These are phyloP conservation scores for Mycena chlorophos DNA, from an alignment of 768 basidiomycete genomes.

Conservation along the genomic window DNA sequence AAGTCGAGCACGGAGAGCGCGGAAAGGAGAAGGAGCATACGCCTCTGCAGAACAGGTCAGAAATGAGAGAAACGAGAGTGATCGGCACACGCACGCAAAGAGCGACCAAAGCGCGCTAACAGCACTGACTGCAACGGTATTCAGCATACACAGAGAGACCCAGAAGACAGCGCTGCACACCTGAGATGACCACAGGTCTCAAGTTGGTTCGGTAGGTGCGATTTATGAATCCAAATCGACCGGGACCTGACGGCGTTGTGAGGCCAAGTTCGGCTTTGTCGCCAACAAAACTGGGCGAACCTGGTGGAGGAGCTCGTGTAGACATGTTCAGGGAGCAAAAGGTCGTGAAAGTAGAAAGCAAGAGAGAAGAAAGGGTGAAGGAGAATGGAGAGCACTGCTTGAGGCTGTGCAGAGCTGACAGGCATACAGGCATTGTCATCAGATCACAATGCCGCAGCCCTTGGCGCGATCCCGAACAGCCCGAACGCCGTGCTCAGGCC, in stretches of 20 bases:
- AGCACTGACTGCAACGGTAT: constrained; percentile 25
- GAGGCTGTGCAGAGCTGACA: constrained; percentile 6
- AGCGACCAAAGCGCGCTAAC: constrained; percentile 61
- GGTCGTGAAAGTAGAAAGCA: not conserved
- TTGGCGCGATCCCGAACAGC: not conserved
- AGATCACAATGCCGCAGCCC: not conserved
- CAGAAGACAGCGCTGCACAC: constrained; percentile 25
- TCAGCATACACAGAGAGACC: constrained; percentile 18
- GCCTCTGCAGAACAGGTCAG: constrained; percentile 26
- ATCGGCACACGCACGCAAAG: constrained; percentile 51
- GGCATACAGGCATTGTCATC: not conserved
- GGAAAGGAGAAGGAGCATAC: constrained; percentile 29
- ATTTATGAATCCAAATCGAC: constrained; percentile 60
- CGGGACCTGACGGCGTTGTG: constrained; percentile 39
- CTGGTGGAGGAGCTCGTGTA: constrained; percentile 43
- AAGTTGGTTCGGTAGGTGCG: constrained; percentile 56
- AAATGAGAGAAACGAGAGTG: not conserved
- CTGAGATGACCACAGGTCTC: constrained; percentile 57
- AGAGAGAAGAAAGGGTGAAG: not conserved
- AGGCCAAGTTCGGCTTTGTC: not conserved
- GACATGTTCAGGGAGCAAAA: constrained; percentile 29
- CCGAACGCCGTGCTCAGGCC: not conserved
- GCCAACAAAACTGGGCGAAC: constrained; percentile 28
- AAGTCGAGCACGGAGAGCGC: not conserved
- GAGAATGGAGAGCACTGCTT: not conserved